phyloP scores from a whole-genome alignment of 768 basidiomycete genomes.

The Agrocybe pediades region DNA sequence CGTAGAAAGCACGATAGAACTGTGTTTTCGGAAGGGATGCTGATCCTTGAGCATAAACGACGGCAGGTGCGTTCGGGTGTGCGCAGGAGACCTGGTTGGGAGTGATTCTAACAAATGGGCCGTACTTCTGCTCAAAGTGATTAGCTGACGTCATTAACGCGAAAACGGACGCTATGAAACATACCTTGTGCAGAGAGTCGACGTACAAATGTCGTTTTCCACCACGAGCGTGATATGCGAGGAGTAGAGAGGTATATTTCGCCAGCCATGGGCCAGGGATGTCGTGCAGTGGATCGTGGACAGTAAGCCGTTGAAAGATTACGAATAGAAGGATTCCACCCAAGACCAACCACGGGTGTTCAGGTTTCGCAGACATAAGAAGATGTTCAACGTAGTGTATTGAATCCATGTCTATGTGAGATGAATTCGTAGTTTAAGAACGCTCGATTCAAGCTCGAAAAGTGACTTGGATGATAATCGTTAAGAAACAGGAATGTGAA shows the following conservation, averaged over 20 bases:
- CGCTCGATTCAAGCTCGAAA: not conserved
- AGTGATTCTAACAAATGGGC: slow-evolving; percentile 1
- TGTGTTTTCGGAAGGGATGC: slow-evolving; percentile 4
- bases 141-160: not conserved
- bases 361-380: not conserved
- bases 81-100: slow-evolving; percentile 6
- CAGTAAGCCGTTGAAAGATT: not conserved
- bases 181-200: slow-evolving; percentile 2
- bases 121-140: not conserved
- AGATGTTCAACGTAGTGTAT: not conserved
- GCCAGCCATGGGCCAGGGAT: slow-evolving; percentile 6
- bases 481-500: not conserved
- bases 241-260: slow-evolving; percentile 2
- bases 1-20: slow-evolving; percentile 7
- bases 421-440: too few relatives aligned
- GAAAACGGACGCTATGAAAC: not conserved
- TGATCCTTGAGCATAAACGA: slow-evolving; percentile 4
- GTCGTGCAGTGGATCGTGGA: slow-evolving; percentile 1
- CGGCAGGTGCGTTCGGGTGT: not conserved
- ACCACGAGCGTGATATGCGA: slow-evolving; percentile 4
- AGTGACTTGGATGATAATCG: too few relatives aligned
- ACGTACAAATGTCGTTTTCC: slow-evolving; percentile 6
- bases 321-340: slow-evolving; percentile 2
- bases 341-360: not conserved
- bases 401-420: too few relatives aligned